Base-by-base conservation (phyloP, 2,329 filamentous ascomycete genomes). In the Penicillium sp. region DNA sequence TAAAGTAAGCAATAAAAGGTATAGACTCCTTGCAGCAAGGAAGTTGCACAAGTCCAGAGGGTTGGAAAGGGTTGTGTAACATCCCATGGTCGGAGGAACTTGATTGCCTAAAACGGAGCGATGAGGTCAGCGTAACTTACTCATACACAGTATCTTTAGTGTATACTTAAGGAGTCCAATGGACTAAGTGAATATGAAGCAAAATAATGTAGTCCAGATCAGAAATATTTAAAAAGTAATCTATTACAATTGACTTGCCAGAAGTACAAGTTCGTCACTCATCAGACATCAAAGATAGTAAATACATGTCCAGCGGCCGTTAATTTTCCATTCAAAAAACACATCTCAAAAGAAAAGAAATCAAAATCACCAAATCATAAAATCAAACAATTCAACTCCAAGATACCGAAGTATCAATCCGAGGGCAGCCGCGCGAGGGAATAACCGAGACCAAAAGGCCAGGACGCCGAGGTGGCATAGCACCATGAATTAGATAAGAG, bases 211-310 rank as follows among this genome's bases (percentile, higher is more conserved):
- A 14, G 13, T 16, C 4, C 14, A 33, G 35, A 16, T 46, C 16
- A 33, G 47, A 14, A 46, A 55, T 52, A 37, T 31, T 16, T 39
- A 2, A 27, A 24, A 53, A 56, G 13, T 29, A 56, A 52, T 62
- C 54, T 65, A 68, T 67, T 67, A 65, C 57, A 66, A 49, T 39
- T 59, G 59, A 47, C 59, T 60, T 61, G 61, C 53, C 58, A 65
- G 58, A 63, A 66, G 55, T 65, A 65, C 60, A 63, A 58, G 56
- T 27, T 50, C 48, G 24, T 69, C 56, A 68, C 54, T 69, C 67
- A 65, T 69, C 61, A 68, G 63, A 59, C 66, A 64, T 69, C 65
- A 69, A 64, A 58, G 55, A 63, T 66, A 61, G 46, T 65, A 68
- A 59, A 67, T 65, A 67, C 63, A 66, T 50, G 57, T 57, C 43